A percentile compares a stretch with the other conserved stretches of the same genome.
phyloP scores from a whole-genome alignment of 169 alveolate genomes.

The Plasmodium inui region DNA sequence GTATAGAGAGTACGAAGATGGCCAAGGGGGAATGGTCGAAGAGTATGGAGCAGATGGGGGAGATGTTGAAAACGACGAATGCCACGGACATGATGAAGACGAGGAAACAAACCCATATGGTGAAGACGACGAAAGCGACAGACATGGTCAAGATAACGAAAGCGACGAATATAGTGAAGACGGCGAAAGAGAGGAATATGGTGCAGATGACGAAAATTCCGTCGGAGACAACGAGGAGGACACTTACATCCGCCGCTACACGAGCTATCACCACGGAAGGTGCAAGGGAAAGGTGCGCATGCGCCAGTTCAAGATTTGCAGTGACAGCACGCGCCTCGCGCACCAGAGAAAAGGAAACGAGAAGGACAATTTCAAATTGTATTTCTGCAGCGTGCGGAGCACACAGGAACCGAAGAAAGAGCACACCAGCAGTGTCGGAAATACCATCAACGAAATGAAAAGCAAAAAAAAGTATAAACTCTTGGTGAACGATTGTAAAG shows the following conservation, averaged over 20 bases:
- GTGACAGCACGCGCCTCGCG: neutral
- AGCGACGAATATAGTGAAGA: neutral
- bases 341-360: neutral
- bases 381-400: neutral
- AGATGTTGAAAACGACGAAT: neutral
- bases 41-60: neutral
- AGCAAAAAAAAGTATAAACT: constrained; percentile 18
- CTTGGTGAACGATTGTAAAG: constrained; percentile 7
- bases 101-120: neutral
- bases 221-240: neutral
- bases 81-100: neutral
- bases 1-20: neutral
- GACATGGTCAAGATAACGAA: neutral
- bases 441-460: neutral
- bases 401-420: neutral
- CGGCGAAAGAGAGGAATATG: neutral
- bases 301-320: neutral
- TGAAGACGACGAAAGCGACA: neutral
- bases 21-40: neutral
- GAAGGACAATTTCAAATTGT: neutral
- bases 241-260: neutral
- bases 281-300: neutral
- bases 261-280: neutral
- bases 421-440: neutral
- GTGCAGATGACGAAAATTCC: neutral